These are phyloP conservation scores for Circinella umbellata DNA, from an alignment of 371 early-diverging fungal species.

Conservation along the genomic window DNA sequence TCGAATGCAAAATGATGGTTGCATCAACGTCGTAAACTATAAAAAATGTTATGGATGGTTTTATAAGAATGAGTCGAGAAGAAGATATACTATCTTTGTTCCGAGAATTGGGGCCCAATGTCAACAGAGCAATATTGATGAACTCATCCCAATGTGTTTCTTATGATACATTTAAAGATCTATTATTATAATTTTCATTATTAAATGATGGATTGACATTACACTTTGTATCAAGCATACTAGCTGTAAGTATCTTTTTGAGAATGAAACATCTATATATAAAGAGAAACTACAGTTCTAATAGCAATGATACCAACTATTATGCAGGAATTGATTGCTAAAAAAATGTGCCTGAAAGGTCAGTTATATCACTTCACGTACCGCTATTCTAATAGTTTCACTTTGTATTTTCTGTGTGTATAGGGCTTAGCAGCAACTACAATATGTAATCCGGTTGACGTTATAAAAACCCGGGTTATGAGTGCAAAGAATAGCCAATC, in stretches of 20 bases:
- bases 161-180: conserved; percentile 62
- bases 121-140: conserved; percentile 66
- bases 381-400: too few species aligned
- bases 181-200: conserved; percentile 44
- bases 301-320: too few species aligned
- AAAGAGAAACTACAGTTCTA: too few species aligned
- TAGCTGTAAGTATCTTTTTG: conserved; percentile 65
- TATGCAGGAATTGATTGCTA: too few species aligned
- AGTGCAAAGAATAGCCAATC: conserved; percentile 28
- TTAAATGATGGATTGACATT: conserved; percentile 57
- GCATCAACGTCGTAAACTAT: conserved; percentile 66
- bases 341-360: too few species aligned
- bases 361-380: too few species aligned
- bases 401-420: background rate
- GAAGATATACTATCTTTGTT: conserved; percentile 62
- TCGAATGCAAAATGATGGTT: conserved; percentile 73
- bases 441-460: conserved; percentile 68
- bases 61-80: conserved; percentile 58
- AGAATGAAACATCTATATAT: background rate
- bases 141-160: conserved; percentile 66
- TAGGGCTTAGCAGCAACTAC: conserved; percentile 75
- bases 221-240: conserved; percentile 78
- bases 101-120: conserved; percentile 65
- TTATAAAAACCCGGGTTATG: conserved; percentile 78
- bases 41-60: conserved; percentile 64